phyloP scores from a whole-genome alignment of 2,329 filamentous ascomycete genomes.

The Phialophora chinensis region DNA sequence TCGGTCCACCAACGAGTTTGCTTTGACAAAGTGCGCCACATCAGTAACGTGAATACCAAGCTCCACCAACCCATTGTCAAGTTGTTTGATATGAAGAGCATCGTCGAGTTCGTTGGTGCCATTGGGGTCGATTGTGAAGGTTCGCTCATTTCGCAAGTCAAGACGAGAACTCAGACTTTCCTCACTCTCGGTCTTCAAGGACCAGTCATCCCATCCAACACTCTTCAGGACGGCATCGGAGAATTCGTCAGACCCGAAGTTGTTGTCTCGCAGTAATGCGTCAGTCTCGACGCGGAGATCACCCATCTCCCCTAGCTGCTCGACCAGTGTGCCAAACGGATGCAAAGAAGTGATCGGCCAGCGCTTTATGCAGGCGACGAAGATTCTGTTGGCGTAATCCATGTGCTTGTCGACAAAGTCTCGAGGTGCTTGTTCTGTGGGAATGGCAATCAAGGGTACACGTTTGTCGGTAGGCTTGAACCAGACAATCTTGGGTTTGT shows the following conservation, averaged over 20 bases:
- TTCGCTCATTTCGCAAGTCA: conserved; percentile 86
- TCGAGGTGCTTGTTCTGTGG: conserved; percentile 93
- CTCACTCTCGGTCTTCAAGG: conserved; percentile 81
- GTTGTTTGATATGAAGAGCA: conserved; percentile 87
- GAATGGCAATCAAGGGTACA: conserved; percentile 95
- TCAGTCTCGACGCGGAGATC: conserved; percentile 98
- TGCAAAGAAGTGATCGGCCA: conserved; percentile 99
- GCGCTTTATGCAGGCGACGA: conserved; percentile 98
- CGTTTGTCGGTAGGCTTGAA: conserved; percentile 99
- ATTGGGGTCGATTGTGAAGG: conserved; percentile 91
- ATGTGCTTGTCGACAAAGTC: conserved; percentile 99
- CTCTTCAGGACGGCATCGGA: conserved; percentile 94
- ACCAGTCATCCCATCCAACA: conserved; percentile 91
- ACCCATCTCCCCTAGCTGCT: conserved; percentile 96
- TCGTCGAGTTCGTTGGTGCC: conserved; percentile 88
- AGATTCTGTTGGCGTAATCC: conserved; percentile 96
- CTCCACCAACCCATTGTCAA: conserved; percentile 84
- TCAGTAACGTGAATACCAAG: conserved; percentile 95
- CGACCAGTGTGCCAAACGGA: conserved; percentile 95
- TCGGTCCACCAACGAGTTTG: conserved; percentile 91
- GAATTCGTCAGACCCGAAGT: conserved; percentile 97
- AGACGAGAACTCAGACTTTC: conserved; percentile 74
- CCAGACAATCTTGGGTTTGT: conserved; percentile 99
- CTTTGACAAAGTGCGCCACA: conserved; percentile 95
- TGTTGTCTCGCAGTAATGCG: conserved; percentile 95